Base-by-base conservation (phyloP, 805 yeast species). In the Wickerhamiella australiensis region DNA sequence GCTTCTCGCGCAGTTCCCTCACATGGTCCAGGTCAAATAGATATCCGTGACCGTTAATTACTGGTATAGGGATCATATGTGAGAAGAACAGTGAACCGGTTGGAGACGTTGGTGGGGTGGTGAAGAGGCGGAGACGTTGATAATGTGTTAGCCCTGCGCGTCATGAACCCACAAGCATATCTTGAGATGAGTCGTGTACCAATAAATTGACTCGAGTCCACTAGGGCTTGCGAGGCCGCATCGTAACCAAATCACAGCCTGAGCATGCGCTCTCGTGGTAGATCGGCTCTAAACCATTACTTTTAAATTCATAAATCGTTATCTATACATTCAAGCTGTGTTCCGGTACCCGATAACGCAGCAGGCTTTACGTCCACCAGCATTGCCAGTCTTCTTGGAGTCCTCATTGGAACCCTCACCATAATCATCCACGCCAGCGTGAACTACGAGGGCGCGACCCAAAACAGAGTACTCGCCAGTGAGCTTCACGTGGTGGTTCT, bases 341-440 rank as follows among this genome's bases (percentile, higher is more conserved):
- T 41, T 41, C 5, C 25, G 23, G 18, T 23, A 25, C 3, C 44
- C 44, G 18, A 46, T 46, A 52, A 88, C 83, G 74, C 95, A 95
- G 74, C 95, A 85, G 54, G 95, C 95, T 56, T 90, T 85, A 80
- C 95, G 83, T 54, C 80, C 86, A 68, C 95, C 95, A 52, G 95
- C 95, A 64, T 86, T 84, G 73, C 95, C 95, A 57, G 95, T 85
- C 72, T 81, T 85, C 69, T 82, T 76, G 52, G 94, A 83, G 67
- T 85, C 94, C 49, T 82, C 79, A 65, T 78, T 77, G 53, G 87
- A 94, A 68, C 95, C 94, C 72, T 82, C 81, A 66, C 95, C 95
- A 64, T 83, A 79, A 66, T 85, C 95, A 65, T 85, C 95, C 55
- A 76, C 72, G 61, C 95, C 95, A 54, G 75, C 84, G 69, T 85